These are phyloP conservation scores for Cyberlindnera mycetangii DNA, from an alignment of 805 yeast genomes.

Conservation along the genomic window DNA sequence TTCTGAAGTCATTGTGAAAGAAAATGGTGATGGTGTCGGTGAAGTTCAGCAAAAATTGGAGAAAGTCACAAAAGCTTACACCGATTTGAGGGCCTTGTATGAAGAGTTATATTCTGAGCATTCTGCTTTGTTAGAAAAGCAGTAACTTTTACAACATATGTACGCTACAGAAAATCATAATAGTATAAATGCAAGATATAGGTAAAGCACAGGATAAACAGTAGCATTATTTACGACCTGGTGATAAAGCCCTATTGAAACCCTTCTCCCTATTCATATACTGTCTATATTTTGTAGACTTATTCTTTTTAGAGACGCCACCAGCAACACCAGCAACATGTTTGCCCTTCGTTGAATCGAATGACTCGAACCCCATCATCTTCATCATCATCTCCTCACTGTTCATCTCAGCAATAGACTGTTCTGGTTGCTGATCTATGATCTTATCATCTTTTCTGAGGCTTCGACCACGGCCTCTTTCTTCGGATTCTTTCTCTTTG, in stretches of 20 bases:
- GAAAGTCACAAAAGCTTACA: slow-evolving; percentile 55
- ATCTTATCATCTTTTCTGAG: slow-evolving; percentile 14
- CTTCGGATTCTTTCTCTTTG: slow-evolving; percentile 7
- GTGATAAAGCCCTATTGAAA: slow-evolving; percentile 53
- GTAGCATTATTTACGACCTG: slow-evolving; percentile 28
- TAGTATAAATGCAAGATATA: no score
- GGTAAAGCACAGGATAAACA: no score
- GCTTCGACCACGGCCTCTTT: slow-evolving; percentile 6
- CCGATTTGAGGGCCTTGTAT: slow-evolving; percentile 54
- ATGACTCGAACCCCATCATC: slow-evolving; percentile 58
- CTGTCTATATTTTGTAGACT: slow-evolving; percentile 49
- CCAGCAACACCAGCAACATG: slow-evolving; percentile 48
- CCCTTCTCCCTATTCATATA: slow-evolving; percentile 59
- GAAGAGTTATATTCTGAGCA: slow-evolving; percentile 56
- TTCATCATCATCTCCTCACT: slow-evolving; percentile 34
- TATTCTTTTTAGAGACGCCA: slow-evolving; percentile 39
- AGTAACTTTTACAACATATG: slow-evolving; percentile 1
- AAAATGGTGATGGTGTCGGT: slow-evolving; percentile 27
- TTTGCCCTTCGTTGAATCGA: slow-evolving; percentile 54
- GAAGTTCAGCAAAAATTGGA: slow-evolving; percentile 45
- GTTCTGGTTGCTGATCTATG: slow-evolving; percentile 21
- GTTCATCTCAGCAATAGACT: slow-evolving; percentile 23
- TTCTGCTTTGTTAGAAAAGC: slow-evolving; percentile 29
- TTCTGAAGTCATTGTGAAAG: slow-evolving; percentile 34
- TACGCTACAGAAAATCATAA: no score